These are phyloP conservation scores for Calcarisporium arbuscula DNA, from an alignment of 2,329 filamentous ascomycete species.

Conservation along the genomic window DNA sequence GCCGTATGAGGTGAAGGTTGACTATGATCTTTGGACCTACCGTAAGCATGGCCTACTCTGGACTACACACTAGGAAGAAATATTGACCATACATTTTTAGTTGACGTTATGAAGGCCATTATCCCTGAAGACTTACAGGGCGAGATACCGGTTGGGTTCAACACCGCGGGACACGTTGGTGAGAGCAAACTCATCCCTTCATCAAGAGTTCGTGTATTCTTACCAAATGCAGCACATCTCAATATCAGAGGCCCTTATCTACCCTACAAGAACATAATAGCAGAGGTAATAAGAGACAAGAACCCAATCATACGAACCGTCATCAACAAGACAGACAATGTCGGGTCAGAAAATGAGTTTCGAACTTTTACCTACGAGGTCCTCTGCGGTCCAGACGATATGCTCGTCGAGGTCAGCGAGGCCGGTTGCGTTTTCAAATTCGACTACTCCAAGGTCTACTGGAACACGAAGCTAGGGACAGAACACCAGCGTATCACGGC, in stretches of 20 bases:
- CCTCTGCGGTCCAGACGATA: conserved; percentile 71
- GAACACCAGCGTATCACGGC: conserved; percentile 79
- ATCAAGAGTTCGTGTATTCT: too few species aligned
- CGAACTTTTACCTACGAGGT: conserved; percentile 92
- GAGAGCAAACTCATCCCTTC: conserved; percentile 22
- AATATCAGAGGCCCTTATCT: conserved; percentile 81
- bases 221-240: conserved; percentile 59
- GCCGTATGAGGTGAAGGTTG: conserved; percentile 68
- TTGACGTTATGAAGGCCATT: conserved; percentile 76
- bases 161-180: conserved; percentile 82
- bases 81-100: conserved; percentile 31
- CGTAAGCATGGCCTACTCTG: conserved; percentile 43
- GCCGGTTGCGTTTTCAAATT: conserved; percentile 83
- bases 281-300: conserved; percentile 82
- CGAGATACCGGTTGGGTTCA: conserved; percentile 81
- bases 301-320: conserved; percentile 77
- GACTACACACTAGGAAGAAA: conserved; percentile 14
- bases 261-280: conserved; percentile 82
- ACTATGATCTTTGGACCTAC: conserved; percentile 84
- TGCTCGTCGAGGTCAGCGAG: conserved; percentile 78
- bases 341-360: conserved; percentile 79
- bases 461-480: conserved; percentile 86
- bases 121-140: conserved; percentile 73
- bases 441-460: conserved; percentile 95
- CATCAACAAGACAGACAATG: conserved; percentile 91